A percentile compares a stretch with the other conserved stretches of the same genome.
phyloP scores from a whole-genome alignment of 2,329 filamentous ascomycete species.

The Colletotrichum melonis region DNA sequence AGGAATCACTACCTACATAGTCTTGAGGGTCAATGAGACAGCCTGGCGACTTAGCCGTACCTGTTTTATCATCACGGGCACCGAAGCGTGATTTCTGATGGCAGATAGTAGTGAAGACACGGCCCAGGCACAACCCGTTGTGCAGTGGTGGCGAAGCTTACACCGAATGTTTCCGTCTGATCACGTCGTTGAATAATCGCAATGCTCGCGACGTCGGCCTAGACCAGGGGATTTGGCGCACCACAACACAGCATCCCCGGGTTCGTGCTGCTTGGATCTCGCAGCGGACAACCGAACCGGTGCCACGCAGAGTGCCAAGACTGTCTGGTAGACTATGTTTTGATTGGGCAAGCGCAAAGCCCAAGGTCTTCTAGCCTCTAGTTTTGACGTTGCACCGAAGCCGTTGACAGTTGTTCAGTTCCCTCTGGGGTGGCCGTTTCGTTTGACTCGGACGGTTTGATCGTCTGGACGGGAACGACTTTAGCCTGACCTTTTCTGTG shows the following conservation, averaged over 20 bases:
- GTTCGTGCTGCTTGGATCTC: conserved; percentile 18
- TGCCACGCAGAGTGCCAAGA: conserved; percentile 1
- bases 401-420: conserved; percentile 20
- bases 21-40: not conserved
- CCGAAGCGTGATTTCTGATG: conserved; percentile 1
- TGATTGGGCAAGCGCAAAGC: conserved; percentile 9
- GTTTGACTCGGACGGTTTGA: conserved; percentile 12
- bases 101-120: not conserved
- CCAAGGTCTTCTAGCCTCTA: not conserved
- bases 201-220: not conserved
- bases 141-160: not conserved
- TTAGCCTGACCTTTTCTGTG: not conserved
- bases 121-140: not conserved
- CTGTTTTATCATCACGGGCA: not conserved
- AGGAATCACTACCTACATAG: not conserved
- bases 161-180: conserved; percentile 5
- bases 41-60: not conserved
- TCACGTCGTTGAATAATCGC: not conserved
- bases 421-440: not conserved
- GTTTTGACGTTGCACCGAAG: conserved; percentile 6
- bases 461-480: not conserved
- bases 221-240: conserved; percentile 1
- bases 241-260: conserved; percentile 12
- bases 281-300: conserved; percentile 13
- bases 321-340: not conserved